These are phyloP conservation scores for Gossypium sturtianum DNA, from an alignment of 345 rosid species.

Conservation along the genomic window DNA sequence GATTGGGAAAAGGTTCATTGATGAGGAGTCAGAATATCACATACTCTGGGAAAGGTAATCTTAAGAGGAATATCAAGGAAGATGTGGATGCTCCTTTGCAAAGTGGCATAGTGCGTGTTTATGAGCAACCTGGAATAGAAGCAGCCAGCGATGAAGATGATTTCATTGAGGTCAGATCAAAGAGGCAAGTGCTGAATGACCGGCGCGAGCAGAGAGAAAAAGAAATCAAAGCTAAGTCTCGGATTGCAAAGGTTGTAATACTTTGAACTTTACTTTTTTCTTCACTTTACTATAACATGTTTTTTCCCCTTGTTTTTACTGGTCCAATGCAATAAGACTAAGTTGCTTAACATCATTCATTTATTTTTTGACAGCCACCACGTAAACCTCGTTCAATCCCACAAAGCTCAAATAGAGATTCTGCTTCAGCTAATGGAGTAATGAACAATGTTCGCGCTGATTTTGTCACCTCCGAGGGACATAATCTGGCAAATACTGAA, in stretches of 20 bases:
- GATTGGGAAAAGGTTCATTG: constrained; percentile 41
- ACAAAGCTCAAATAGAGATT: constrained; percentile 44
- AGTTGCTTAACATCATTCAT: constrained; percentile 11
- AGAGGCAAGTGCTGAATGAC: constrained; percentile 95
- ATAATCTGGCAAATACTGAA: constrained; percentile 29
- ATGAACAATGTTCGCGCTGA: constrained; percentile 28
- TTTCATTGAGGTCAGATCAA: constrained; percentile 95
- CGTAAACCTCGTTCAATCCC: constrained; percentile 44
- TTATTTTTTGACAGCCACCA: constrained; percentile 47
- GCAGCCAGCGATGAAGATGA: constrained; percentile 91
- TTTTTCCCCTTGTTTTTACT: not conserved
- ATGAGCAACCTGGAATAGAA: constrained; percentile 89
- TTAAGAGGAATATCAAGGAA: constrained; percentile 40
- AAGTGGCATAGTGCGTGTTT: constrained; percentile 72
- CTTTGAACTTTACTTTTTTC: not conserved
- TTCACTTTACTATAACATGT: not conserved
- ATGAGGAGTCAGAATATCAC: constrained; percentile 38
- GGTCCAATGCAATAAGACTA: not conserved
- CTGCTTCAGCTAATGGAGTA: constrained; percentile 34
- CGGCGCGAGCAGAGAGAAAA: constrained; percentile 95
- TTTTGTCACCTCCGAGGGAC: constrained; percentile 34
- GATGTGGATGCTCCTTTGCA: constrained; percentile 71
- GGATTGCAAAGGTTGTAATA: constrained; percentile 60
- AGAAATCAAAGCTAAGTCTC: constrained; percentile 83
- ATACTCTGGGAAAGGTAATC: constrained; percentile 39